Evolutionary conservation across 768 basidiomycete genomes (phyloP), one percentile per base, ranked within the genome.

Genomic region (Punctularia strigosozonata): DNA sequence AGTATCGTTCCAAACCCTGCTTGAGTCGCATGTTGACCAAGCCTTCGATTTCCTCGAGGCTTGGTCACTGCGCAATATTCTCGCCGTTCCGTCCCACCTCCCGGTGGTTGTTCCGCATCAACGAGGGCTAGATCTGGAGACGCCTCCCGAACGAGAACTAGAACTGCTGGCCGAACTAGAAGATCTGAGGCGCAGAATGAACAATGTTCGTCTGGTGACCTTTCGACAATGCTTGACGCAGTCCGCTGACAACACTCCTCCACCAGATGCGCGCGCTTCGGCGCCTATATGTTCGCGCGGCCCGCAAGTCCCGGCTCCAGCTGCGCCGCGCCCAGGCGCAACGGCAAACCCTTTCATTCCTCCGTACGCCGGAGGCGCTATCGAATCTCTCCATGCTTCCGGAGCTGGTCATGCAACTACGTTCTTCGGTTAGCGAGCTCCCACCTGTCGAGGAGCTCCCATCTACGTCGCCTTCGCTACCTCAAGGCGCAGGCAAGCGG

Each of bases 31-130:
- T 47, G 80, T 85, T 31, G 90, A 95, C 51, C 71, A 87, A 32
- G 90, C 89, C 0, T 87, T 92, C 43, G 90, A 95, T 55, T 84
- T 81, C 52, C 86, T 95, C 49, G 89, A 90, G 59, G 80, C 78
- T 0, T 94, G 90, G 89, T 79, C 77, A 8, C 56, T 90, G 51
- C 66, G 88, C 30, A 95, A 94, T 58, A 82, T 90, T 41, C 94
- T 94, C 50, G 73, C 77, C 37, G 69, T 90, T 13, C 74, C 79
- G 0, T 64, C 71, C 3, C 75, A 78, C 43, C 50, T 87, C 24
- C 78, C 78, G 0, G 61, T 88, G 23, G 75, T 88, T 12, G 67
- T 78, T 4, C 82, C 82, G 3, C 85, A 87, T 50, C 89, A 92
- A 41, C 68, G 69, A 37, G 72, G 74, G 1, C 60, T 89, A 22